Evolutionary conservation across 176 grass and related monocot genomes (phyloP).

Genomic region (Alloteropsis semialata): DNA sequence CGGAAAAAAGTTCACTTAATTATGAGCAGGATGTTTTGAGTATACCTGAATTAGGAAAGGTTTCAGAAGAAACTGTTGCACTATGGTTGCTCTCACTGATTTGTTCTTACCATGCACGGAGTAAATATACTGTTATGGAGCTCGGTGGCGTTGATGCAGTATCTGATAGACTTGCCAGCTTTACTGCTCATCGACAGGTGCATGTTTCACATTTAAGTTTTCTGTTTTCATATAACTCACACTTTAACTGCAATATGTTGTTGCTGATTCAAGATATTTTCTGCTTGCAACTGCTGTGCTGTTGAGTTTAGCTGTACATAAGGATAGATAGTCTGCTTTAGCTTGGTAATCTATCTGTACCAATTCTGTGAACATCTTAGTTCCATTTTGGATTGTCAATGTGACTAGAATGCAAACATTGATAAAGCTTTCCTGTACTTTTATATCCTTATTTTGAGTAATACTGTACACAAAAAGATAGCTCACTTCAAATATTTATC

Average conservation of each 20-base stretch:
- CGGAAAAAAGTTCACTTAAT: conserved; percentile 52
- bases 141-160: conserved; percentile 67
- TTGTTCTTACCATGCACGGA: conserved; percentile 63
- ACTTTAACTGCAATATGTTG: conserved; percentile 21
- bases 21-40: conserved; percentile 61
- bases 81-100: conserved; percentile 80
- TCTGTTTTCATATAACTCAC: conserved; percentile 2
- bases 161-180: conserved; percentile 79
- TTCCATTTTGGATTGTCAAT: background rate
- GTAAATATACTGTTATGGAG: conserved; percentile 74
- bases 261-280: conserved; percentile 26
- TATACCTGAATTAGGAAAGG: conserved; percentile 47
- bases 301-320: background rate
- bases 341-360: conserved; percentile 17
- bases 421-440: background rate
- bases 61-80: conserved; percentile 74
- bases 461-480: conserved; percentile 4
- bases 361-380: conserved; percentile 5
- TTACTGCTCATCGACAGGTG: conserved; percentile 64
- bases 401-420: conserved; percentile 4
- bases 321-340: background rate
- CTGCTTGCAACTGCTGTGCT: conserved; percentile 3
- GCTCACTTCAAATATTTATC: conserved; percentile 1
- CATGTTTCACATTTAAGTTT: conserved; percentile 29
- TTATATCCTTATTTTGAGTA: background rate